Percentiles rank a stretch among this genome's conserved stretches.
Evolutionary conservation across 352 stramenopile species (phyloP).

Genomic region (Phytophthora sansomeana): DNA sequence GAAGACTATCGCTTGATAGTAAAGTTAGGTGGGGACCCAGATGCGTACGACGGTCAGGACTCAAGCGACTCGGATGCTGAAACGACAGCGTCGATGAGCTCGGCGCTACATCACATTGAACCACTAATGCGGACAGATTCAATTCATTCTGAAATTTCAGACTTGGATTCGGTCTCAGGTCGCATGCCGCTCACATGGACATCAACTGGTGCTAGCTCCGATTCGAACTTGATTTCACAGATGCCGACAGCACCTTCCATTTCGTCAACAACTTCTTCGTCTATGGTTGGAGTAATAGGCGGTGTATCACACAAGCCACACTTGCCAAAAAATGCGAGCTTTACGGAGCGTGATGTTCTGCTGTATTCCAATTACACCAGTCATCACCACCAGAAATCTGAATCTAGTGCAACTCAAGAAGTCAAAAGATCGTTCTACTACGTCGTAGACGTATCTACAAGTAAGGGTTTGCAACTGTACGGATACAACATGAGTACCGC

Average conservation of each 20-base stretch:
- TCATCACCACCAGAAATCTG: constrained; percentile 25
- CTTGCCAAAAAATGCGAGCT: constrained; percentile 32
- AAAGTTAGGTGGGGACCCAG: constrained; percentile 26
- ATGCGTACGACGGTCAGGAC: constrained; percentile 26
- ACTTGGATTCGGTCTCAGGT: constrained; percentile 63
- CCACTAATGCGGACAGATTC: constrained; percentile 60
- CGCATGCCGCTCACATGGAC: constrained; percentile 45
- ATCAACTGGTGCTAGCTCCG: constrained; percentile 46
- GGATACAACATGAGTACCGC: constrained; percentile 83
- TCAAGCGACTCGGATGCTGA: constrained; percentile 50
- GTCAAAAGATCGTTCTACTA: constrained; percentile 80
- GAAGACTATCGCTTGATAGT: constrained; percentile 42
- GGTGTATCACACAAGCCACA: constrained; percentile 27
- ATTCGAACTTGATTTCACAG: constrained; percentile 39
- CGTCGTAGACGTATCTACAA: constrained; percentile 68
- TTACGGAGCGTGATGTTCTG: constrained; percentile 68
- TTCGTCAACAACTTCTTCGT: constrained; percentile 44
- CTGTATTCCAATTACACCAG: constrained; percentile 45
- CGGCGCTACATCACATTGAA: constrained; percentile 46
- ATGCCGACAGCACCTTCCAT: constrained; percentile 31
- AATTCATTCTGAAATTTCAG: constrained; percentile 77
- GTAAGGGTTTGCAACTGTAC: constrained; percentile 64
- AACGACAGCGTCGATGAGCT: constrained; percentile 46
- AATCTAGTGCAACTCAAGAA: constrained; percentile 15
- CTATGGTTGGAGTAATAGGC: constrained; percentile 32